Percentiles rank a stretch among this genome's conserved stretches.
Evolutionary conservation across 768 basidiomycete species (phyloP).

Genomic region (Mycena albidolilacea): DNA sequence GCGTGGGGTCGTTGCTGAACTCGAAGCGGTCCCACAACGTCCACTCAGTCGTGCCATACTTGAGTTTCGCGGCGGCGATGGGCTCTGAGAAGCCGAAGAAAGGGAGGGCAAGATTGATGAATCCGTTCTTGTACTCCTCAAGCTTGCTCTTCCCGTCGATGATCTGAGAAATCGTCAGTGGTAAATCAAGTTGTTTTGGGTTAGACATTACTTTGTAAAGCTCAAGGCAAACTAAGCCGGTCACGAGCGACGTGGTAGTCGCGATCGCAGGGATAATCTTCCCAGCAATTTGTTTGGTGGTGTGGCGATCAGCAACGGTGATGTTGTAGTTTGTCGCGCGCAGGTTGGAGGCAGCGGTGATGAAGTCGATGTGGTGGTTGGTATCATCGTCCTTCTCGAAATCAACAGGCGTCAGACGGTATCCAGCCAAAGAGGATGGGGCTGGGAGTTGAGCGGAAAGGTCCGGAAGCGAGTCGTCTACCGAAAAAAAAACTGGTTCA

Average conservation of each 20-base stretch:
- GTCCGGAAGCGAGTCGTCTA: slow-evolving; percentile 69
- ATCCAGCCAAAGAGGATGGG: slow-evolving; percentile 95
- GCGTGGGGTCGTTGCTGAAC: slow-evolving; percentile 90
- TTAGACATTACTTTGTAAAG: slow-evolving; percentile 85
- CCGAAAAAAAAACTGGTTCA: slow-evolving; percentile 26
- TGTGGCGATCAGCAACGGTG: slow-evolving; percentile 86
- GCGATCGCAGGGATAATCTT: slow-evolving; percentile 99
- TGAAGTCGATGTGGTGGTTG: slow-evolving; percentile 99
- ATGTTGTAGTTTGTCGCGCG: slow-evolving; percentile 97
- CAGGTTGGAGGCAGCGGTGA: slow-evolving; percentile 97
- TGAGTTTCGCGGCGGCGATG: slow-evolving; percentile 88
- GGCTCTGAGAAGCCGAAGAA: slow-evolving; percentile 99
- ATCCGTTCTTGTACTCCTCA: slow-evolving; percentile 98
- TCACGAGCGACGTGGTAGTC: slow-evolving; percentile 96
- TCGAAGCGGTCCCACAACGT: slow-evolving; percentile 99
- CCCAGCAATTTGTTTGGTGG: slow-evolving; percentile 97
- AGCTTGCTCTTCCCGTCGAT: slow-evolving; percentile 96
- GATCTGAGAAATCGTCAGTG: slow-evolving; percentile 64
- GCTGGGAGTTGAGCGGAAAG: slow-evolving; percentile 82
- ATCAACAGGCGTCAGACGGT: slow-evolving; percentile 93
- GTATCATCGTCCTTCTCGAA: slow-evolving; percentile 99
- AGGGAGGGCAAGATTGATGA: slow-evolving; percentile 96
- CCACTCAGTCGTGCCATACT: slow-evolving; percentile 93
- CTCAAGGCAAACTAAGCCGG: slow-evolving; percentile 96
- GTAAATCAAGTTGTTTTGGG: slow-evolving; percentile 22